Evolutionary conservation across 2,329 filamentous ascomycete genomes (phyloP), one percentile per base, ranked within the genome.

Genomic region (Coniochaeta sp.): DNA sequence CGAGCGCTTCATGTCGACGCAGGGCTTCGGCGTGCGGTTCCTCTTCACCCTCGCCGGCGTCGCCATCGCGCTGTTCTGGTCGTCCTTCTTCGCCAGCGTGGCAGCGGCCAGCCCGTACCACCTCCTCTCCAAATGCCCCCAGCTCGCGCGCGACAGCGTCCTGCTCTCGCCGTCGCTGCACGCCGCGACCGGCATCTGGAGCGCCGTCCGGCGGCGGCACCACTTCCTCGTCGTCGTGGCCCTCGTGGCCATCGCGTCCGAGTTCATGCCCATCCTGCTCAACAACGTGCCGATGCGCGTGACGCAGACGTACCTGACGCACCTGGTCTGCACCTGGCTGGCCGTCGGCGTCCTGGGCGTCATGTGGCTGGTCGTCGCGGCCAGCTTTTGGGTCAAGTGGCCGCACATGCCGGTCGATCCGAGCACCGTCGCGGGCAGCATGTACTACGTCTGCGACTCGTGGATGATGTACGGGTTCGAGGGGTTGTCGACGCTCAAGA

Each of bases 1-100:
- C 36, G 74, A 78, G 59, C 64, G 61, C 1, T 78, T 78, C 60
- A 77, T 79, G 71, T 70, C 72, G 58, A 69, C 70, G 38, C 68
- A 75, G 58, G 68, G 68, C 1, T 75, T 76, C 40, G 74, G 75
- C 0, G 71, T 75, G 3, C 66, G 71, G 10, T 75, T 77, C 38
- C 63, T 79, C 14, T 77, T 78, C 60, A 74, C 75, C 1, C 62
- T 67, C 6, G 59, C 76, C 1, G 76, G 75, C 54, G 71, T 77
- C 3, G 59, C 71, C 4, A 70, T 75, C 32, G 72, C 71, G 19
- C 65, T 75, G 19, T 72, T 73, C 58, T 78, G 75, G 75, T 68
- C 67, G 3, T 67, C 67, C 1, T 72, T 77, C 59, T 72, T 75
- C 52, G 62, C 67, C 55, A 70, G 74, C 76, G 66, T 75, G 26